These are phyloP conservation scores for Fusarium ramigenum DNA, from an alignment of 2,329 filamentous ascomycete genomes.

Conservation along the genomic window DNA sequence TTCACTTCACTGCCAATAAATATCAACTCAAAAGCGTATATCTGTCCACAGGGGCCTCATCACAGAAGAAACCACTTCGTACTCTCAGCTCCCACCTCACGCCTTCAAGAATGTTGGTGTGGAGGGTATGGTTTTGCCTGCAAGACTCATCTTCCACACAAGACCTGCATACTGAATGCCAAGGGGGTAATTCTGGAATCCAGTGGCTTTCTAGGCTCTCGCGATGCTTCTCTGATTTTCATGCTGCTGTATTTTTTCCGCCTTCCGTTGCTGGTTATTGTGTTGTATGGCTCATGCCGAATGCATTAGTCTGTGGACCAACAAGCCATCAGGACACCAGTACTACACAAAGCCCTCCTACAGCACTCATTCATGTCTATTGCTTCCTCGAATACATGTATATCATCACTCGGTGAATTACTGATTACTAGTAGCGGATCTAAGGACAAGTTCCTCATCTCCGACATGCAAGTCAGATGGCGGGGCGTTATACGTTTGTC, in stretches of 20 bases:
- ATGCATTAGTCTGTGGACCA: not conserved
- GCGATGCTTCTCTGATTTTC: not conserved
- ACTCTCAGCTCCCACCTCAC: not conserved
- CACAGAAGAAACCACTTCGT: not conserved
- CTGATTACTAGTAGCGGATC: not conserved
- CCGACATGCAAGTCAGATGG: not conserved
- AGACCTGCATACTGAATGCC: slow-evolving; percentile 29
- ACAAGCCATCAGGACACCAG: not conserved
- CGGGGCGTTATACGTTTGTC: slow-evolving; percentile 24
- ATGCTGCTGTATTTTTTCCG: not conserved
- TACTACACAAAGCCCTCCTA: not conserved
- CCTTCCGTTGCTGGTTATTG: not conserved
- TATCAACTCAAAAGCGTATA: not conserved
- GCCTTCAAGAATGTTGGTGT: slow-evolving; percentile 5
- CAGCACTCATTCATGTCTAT: not conserved
- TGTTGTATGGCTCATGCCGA: not conserved
- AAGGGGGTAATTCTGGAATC: slow-evolving; percentile 11
- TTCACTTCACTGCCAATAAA: not conserved
- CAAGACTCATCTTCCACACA: slow-evolving; percentile 6
- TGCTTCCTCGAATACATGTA: not conserved
- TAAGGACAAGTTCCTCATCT: slow-evolving; percentile 8
- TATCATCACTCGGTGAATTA: not conserved
- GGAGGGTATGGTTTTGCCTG: slow-evolving; percentile 6
- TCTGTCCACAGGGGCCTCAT: not conserved
- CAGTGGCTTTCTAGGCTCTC: slow-evolving; percentile 2